Evolutionary conservation across 306 rosid species (phyloP), one percentile per base, ranked within the genome.

Genomic region (Coriaria nepalensis): DNA sequence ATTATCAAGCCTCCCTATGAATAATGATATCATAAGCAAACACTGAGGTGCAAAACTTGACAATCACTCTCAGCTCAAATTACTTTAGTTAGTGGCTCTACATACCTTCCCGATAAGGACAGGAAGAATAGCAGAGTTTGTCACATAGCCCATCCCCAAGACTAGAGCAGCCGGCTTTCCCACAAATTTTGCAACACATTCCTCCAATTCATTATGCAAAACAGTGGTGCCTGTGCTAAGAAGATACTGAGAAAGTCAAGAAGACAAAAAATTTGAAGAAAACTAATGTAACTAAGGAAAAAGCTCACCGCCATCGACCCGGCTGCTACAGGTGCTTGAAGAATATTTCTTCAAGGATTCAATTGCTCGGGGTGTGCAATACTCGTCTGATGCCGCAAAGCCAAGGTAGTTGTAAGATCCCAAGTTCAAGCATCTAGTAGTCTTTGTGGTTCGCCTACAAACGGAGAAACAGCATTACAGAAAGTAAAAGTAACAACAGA

Each of bases 391-490:
- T 2, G 96, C 94, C 45, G 96, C 96, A 68, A 87, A 87, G 13
- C 96, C 96, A 50, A 87, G 84, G 70, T 87, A 87, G 57, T 87
- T 87, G 68, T 87, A 87, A 4, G 96, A 87, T 51, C 96, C 96
- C 80, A 87, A 72, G 73, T 87, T 87, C 46, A 87, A 84, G 57
- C 96, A 87, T 55, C 84, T 68, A 35, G 80, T 79, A 34, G 37
- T 33, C 13, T 77, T 87, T 9, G 60, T 36, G 6, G 94, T 82
- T 43, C 88, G 81, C 58, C 96, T 86, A 72, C 75, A 71, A 20
- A 20, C n/a, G 29, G 29, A 20, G 29, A 20, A 20, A 20, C 1
- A 3, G 29, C 3, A 20, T 20, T 20, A 20, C 29, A 20, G 29
- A 20, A 20, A 20, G 29, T 20, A 20, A 20, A 20, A 20, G 29